Evolutionary conservation across 176 grass and related monocot species (phyloP).

Genomic region (Oryza nivara): DNA sequence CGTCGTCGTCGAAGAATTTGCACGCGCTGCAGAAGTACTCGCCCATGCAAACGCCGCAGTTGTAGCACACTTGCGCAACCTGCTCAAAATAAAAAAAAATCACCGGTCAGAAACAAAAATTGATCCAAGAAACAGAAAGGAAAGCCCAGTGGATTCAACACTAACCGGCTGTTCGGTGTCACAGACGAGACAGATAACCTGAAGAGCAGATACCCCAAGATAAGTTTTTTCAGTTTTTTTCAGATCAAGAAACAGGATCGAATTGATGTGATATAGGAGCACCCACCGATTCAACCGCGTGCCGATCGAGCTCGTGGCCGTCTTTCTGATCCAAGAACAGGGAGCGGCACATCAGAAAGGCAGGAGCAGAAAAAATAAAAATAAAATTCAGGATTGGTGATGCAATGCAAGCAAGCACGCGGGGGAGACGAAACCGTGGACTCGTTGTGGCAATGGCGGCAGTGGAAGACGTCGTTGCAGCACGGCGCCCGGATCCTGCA

Average conservation of each 20-base stretch:
- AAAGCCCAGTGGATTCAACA: not conserved
- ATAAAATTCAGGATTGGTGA: conserved; percentile 7
- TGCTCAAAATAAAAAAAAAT: conserved; percentile 18
- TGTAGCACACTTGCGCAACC: conserved; percentile 66
- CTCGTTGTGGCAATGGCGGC: conserved; percentile 93
- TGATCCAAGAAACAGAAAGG: not conserved
- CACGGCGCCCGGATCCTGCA: conserved; percentile 88
- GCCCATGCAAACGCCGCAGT: conserved; percentile 87
- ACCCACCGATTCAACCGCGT: conserved; percentile 72
- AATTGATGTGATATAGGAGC: not conserved
- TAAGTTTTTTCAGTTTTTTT: not conserved
- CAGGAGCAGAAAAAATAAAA: not conserved
- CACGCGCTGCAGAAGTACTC: conserved; percentile 82
- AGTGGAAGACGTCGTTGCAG: conserved; percentile 81
- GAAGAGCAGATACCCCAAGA: not conserved
- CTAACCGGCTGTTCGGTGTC: conserved; percentile 84
- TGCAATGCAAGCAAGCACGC: no score
- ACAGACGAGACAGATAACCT: conserved; percentile 84
- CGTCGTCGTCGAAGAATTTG: conserved; percentile 83
- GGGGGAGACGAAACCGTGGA: conserved; percentile 54
- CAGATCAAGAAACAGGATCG: not conserved
- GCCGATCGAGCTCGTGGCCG: conserved; percentile 74
- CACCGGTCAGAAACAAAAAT: not conserved
- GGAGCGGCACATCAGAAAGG: not conserved
- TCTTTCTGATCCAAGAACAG: conserved; percentile 58